Evolutionary conservation across 2,329 filamentous ascomycete genomes (phyloP).

Genomic region (Gliomastix tumulicola): DNA sequence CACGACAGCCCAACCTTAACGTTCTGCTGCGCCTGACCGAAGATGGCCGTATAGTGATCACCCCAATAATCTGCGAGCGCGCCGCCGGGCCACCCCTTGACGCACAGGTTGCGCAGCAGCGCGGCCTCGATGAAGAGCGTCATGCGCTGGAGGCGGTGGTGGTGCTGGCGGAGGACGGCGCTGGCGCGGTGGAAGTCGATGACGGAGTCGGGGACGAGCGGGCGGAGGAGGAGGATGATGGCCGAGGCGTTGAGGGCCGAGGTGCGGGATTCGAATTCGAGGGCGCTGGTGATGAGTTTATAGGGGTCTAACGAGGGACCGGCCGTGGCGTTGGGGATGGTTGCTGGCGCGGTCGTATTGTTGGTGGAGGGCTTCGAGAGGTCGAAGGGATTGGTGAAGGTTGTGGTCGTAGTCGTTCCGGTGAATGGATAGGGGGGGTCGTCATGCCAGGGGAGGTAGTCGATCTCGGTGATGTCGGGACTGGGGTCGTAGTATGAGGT

Average conservation of each 20-base stretch:
- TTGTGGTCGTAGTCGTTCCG: constrained; percentile 2
- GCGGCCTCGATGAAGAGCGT: constrained; percentile 53
- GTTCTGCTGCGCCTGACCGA: constrained; percentile 44
- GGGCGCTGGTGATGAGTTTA: constrained; percentile 41
- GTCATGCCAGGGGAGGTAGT: constrained; percentile 51
- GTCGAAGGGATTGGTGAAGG: constrained; percentile 8
- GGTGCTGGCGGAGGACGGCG: constrained; percentile 52
- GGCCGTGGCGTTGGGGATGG: neutral
- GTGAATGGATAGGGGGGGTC: constrained; percentile 44
- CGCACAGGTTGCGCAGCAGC: constrained; percentile 53
- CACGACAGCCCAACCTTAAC: constrained; percentile 49
- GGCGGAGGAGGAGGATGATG: constrained; percentile 52
- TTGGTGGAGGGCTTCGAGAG: constrained; percentile 6
- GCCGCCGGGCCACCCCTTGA: constrained; percentile 46
- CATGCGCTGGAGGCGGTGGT: constrained; percentile 52
- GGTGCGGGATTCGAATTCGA: constrained; percentile 48
- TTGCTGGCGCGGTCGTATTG: too few relatives aligned
- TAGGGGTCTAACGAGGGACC: constrained; percentile 45
- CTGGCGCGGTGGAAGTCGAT: constrained; percentile 49
- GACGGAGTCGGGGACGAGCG: constrained; percentile 45
- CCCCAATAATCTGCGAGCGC: constrained; percentile 45
- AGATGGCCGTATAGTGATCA: constrained; percentile 46
- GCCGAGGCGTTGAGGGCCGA: constrained; percentile 54
- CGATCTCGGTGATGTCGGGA: constrained; percentile 43
- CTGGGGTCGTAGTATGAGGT: constrained; percentile 30